Conservation (phyloP, 495 filamentous ascomycete species). For the Daldinia grandis region DNA sequence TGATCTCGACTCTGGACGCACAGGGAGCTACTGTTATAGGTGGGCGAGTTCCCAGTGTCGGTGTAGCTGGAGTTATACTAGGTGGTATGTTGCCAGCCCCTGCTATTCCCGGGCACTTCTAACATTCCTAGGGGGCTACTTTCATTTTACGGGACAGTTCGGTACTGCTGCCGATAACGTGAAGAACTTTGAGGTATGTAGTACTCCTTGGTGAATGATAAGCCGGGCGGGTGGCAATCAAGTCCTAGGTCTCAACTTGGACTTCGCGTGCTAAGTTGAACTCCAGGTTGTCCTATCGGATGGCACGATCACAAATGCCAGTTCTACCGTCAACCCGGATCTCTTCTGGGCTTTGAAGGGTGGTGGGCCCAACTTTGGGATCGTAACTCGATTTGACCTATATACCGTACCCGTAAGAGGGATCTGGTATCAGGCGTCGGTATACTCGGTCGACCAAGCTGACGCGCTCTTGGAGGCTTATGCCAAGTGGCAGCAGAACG, state of each 20-base stretch:
- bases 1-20: slow-evolving; percentile 45
- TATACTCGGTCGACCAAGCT: slow-evolving; percentile 24
- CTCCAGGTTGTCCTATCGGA: slow-evolving; percentile 52
- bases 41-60: slow-evolving; percentile 47
- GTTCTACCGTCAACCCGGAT: slow-evolving; percentile 50
- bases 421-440: slow-evolving; percentile 34
- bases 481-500: slow-evolving; percentile 37
- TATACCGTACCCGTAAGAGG: slow-evolving; percentile 37
- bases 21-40: slow-evolving; percentile 47
- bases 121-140: slow-evolving; percentile 29
- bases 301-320: slow-evolving; percentile 57
- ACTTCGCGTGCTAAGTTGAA: neutral
- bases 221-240: neutral
- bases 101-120: neutral
- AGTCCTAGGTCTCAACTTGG: neutral
- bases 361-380: slow-evolving; percentile 61
- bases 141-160: slow-evolving; percentile 17
- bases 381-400: slow-evolving; percentile 60
- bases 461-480: slow-evolving; percentile 28
- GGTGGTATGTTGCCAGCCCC: slow-evolving; percentile 39
- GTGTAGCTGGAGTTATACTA: slow-evolving; percentile 51
- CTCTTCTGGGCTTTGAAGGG: slow-evolving; percentile 63
- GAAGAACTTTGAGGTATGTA: slow-evolving; percentile 52
- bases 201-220: neutral
- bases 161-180: slow-evolving; percentile 57